Base-by-base conservation (phyloP, 2,329 filamentous ascomycete genomes). In the Drechslera avenae region DNA sequence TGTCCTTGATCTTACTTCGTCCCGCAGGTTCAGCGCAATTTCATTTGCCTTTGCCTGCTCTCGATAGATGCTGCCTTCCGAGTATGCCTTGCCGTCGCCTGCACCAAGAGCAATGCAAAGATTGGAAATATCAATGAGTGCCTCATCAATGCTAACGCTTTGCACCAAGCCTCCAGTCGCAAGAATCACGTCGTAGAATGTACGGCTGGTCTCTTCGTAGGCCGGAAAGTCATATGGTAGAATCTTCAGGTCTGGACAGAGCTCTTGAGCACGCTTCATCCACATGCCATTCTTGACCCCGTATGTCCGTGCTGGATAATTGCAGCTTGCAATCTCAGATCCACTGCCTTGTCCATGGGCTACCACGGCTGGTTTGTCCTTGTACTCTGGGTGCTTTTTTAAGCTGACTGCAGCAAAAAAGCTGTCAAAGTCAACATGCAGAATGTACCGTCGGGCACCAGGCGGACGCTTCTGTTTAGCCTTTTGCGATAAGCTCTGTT, bases 281-380 rank as follows among this genome's bases (percentile, higher is more conserved):
- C 95, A 99, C 94, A 97, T 99, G 31, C 95, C 95, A 62, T 99
- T 99, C 69, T 92, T 96, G 46, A 99, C 81, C 1, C 93, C 93
- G 62, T 87, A 94, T 26, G 84, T 81, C 31, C 94, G 85, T 5
- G 95, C 94, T 16, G 88, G 86, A 69, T 99, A 99, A 66, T 99
- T 99, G 75, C 94, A 99, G 58, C 92, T 97, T 17, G 94, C 94
- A 65, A 99, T 97, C 69, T 99, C 94, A 0, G 93, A 96, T 0
- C 90, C 91, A 18, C 84, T 85, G 0, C 93, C 93, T 36, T 82
- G 83, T 4, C 93, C 89, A 67, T 99, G 94, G 3, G 94, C 93
- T 28, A 99, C 89, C 1, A 90, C 94, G 2, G 88, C 86, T 0
- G 95, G 94, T 66, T 91, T 93, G 42, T 89, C 86, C 32, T 80